A percentile compares a stretch with the other conserved stretches of the same genome.
Conservation (phyloP, 495 filamentous ascomycete genomes). For the Hypoxylon subgilvum region DNA sequence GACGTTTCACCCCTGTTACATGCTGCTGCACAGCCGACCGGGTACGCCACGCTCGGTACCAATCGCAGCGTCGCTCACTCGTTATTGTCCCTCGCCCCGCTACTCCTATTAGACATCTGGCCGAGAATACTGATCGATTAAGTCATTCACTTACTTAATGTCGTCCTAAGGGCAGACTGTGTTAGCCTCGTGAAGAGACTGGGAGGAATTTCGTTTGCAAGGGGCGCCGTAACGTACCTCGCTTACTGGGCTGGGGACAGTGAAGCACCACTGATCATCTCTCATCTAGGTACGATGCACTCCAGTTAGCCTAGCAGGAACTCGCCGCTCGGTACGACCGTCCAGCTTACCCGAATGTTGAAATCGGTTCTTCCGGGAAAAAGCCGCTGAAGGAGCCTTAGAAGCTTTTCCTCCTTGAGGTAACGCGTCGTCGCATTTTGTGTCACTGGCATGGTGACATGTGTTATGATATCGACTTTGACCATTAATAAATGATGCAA, state of each 20-base stretch:
- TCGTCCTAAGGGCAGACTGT: conserved; percentile 25
- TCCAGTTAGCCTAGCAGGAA: conserved; percentile 15
- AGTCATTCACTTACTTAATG: conserved; percentile 34
- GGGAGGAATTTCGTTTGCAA: not conserved
- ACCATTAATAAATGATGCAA: not conserved
- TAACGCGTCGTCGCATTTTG: conserved; percentile 41
- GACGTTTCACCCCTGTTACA: not conserved
- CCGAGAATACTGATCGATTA: not conserved
- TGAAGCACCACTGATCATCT: conserved; percentile 47
- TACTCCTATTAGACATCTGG: conserved; percentile 12
- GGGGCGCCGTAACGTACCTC: conserved; percentile 32
- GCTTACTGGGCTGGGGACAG: conserved; percentile 41
- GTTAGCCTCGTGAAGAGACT: conserved; percentile 5
- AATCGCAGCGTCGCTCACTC: not conserved
- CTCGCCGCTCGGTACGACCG: not conserved
- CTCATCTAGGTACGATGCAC: conserved; percentile 44
- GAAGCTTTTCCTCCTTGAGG: conserved; percentile 41
- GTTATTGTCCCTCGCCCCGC: conserved; percentile 25
- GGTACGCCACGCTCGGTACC: not conserved
- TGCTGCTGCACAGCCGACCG: not conserved
- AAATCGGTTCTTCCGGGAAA: conserved; percentile 44
- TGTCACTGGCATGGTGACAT: conserved; percentile 13
- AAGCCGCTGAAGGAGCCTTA: conserved; percentile 41
- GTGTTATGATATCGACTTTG: not conserved
- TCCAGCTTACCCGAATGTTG: conserved; percentile 44